phyloP scores from a whole-genome alignment of 192 early-diverging fungal genomes.

The Coemansia sp. region DNA sequence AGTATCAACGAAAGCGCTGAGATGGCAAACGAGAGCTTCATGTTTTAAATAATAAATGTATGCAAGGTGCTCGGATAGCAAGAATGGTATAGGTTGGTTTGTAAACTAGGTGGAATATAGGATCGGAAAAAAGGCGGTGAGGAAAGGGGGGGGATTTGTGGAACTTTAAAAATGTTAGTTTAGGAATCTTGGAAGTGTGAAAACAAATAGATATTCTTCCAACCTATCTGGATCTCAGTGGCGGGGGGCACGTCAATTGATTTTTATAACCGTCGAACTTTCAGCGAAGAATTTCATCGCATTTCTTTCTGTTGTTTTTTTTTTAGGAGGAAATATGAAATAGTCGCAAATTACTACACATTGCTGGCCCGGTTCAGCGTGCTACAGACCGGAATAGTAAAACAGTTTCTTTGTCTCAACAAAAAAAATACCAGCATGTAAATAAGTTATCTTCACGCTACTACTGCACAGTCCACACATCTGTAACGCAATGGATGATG shows the following conservation, averaged over 20 bases:
- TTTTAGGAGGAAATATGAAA: not conserved
- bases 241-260: not conserved
- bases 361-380: not conserved
- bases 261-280: not conserved
- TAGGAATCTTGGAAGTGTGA: not conserved
- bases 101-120: not conserved
- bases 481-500: not conserved
- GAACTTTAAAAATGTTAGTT: not conserved
- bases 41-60: not conserved
- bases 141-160: not conserved
- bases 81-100: not conserved
- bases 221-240: not conserved
- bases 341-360: not conserved
- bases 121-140: not conserved
- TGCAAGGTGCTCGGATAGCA: not conserved
- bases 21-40: conserved; percentile 46
- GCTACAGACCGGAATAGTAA: not conserved
- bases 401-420: not conserved
- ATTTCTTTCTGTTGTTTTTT: not conserved
- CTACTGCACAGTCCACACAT: not conserved
- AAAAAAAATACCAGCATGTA: not conserved
- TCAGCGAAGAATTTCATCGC: not conserved
- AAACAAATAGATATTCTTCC: not conserved
- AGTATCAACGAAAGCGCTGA: conserved; percentile 35
- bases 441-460: not conserved